phyloP scores from a whole-genome alignment of 345 rosid species.

The Arabis alpina region DNA sequence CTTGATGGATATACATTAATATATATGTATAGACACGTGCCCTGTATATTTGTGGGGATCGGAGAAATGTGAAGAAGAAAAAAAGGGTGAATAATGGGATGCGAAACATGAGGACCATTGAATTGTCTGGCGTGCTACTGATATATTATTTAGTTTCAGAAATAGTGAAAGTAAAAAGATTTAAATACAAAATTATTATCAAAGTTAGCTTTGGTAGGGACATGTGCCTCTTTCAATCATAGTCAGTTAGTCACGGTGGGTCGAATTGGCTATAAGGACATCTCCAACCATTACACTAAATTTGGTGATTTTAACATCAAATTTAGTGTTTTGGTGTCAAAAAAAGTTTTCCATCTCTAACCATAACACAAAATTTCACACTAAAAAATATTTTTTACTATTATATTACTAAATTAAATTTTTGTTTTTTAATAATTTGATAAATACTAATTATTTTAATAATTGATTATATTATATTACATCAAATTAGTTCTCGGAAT shows the following conservation, averaged over 20 bases:
- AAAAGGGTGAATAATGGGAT: constrained; percentile 27
- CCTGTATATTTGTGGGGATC: constrained; percentile 35
- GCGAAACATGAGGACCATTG: constrained; percentile 42
- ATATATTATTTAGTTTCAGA: constrained; percentile 28
- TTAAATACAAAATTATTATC: constrained; percentile 26
- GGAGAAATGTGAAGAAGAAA: constrained; percentile 25
- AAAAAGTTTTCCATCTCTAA: too few relatives aligned
- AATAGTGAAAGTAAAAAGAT: constrained; percentile 25
- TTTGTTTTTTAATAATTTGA: too few relatives aligned
- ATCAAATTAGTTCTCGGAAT: too few relatives aligned
- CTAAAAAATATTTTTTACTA: too few relatives aligned
- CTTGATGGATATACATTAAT: background rate
- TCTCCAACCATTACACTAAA: too few relatives aligned
- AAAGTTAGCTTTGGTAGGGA: constrained; percentile 40
- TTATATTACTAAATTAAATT: too few relatives aligned
- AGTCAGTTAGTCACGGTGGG: constrained; percentile 21
- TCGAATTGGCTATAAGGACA: constrained; percentile 10
- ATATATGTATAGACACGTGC: constrained; percentile 24
- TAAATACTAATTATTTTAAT: too few relatives aligned
- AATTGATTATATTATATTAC: too few relatives aligned
- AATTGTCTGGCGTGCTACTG: constrained; percentile 46
- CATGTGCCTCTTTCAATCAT: constrained; percentile 37
- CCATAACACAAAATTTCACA: too few relatives aligned
- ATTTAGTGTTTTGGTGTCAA: too few relatives aligned
- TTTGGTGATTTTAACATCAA: too few relatives aligned